Conservation (phyloP, 1,284 basidiomycete species). For the Schizophyllum commune region DNA sequence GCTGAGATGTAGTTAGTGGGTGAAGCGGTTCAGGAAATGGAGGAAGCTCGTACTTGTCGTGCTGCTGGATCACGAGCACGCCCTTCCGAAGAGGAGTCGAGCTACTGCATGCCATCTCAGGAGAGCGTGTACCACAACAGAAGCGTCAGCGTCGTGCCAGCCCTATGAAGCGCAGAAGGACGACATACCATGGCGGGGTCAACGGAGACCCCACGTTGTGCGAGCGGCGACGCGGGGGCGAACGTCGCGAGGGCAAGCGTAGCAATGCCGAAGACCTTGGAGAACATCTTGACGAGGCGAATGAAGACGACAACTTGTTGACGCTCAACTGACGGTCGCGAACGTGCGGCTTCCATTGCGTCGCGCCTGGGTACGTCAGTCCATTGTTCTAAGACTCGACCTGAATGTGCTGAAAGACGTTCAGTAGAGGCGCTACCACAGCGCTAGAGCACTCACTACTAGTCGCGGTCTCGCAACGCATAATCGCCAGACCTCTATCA, state of each 20-base stretch:
- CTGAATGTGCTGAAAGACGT: too few species aligned
- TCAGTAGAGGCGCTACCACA: too few species aligned
- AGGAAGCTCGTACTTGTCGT: conserved; percentile 4
- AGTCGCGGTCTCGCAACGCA: too few species aligned
- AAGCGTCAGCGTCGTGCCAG: background rate
- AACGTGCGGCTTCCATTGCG: too few species aligned
- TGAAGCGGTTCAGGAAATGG: background rate
- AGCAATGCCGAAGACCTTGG: background rate
- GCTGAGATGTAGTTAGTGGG: background rate
- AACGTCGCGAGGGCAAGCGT: background rate
- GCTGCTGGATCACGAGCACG: conserved; percentile 8
- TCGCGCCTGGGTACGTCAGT: too few species aligned
- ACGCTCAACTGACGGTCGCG: too few species aligned
- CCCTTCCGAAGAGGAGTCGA: conserved; percentile 13
- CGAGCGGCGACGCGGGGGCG: background rate
- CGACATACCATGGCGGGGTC: background rate
- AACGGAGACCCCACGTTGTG: background rate
- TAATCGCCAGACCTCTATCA: too few species aligned
- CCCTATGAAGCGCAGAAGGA: background rate
- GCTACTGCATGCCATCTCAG: conserved; percentile 8
- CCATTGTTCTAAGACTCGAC: too few species aligned
- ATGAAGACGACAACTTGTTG: too few species aligned
- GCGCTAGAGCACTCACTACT: too few species aligned
- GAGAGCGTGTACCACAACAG: conserved; percentile 12
- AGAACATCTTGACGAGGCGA: background rate